Percentiles rank a stretch among this genome's conserved stretches.
Evolutionary conservation across 176 grass and related monocot species (phyloP).

Genomic region (Pharus latifolius): DNA sequence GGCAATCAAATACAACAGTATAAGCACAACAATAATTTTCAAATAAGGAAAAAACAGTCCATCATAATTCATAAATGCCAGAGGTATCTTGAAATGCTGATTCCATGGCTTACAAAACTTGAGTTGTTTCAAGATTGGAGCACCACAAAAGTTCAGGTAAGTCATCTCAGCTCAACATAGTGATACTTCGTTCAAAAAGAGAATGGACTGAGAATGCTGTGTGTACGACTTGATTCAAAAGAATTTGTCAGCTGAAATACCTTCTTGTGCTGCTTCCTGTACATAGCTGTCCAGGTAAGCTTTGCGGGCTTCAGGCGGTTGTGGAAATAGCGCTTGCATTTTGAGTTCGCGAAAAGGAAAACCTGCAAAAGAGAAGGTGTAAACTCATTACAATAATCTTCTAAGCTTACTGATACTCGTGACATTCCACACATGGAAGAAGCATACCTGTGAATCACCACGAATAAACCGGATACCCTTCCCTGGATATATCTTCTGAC

Average conservation of each 20-base stretch:
- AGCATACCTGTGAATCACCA: constrained; percentile 64
- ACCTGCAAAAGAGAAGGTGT: constrained; percentile 24
- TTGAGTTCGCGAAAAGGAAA: constrained; percentile 85
- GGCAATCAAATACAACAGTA: not conserved
- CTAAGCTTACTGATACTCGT: not conserved
- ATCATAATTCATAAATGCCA: not conserved
- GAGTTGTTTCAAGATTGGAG: not conserved
- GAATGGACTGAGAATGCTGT: not conserved
- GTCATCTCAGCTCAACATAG: not conserved
- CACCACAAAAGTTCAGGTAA: not conserved
- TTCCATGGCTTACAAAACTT: not conserved
- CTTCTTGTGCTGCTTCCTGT: constrained; percentile 97
- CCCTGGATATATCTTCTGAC: constrained; percentile 85
- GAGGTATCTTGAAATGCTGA: not conserved
- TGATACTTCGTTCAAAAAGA: not conserved
- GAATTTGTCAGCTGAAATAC: constrained; percentile 11
- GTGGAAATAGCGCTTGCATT: constrained; percentile 92
- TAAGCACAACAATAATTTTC: not conserved
- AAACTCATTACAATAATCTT: not conserved
- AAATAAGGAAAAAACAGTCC: not conserved
- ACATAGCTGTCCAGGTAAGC: constrained; percentile 92
- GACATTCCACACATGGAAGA: not conserved
- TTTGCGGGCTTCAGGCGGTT: constrained; percentile 91
- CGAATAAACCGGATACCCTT: constrained; percentile 86
- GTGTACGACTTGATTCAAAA: not conserved